These are phyloP conservation scores for Brassica napus DNA, from an alignment of 345 rosid genomes.

Conservation along the genomic window Da-Ae NC_063440.1:22018001-22018500, in stretches of 20 bases:
- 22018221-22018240: background rate
- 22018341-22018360: background rate
- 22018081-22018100: background rate
- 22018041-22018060: background rate
- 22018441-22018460: constrained; percentile 3
- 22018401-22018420: constrained; percentile 29
- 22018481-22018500: background rate
- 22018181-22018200: background rate
- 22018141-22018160: background rate
- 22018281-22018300: background rate
- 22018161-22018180: background rate
- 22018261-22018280: background rate
- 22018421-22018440: constrained; percentile 11
- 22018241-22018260: background rate
- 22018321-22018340: background rate
- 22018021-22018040: background rate
- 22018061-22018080: background rate
- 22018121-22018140: no score
- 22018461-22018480: background rate
- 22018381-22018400: constrained; percentile 19
- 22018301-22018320: background rate
- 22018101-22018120: no score
- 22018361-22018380: background rate
- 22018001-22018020: background rate
- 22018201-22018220: background rate